Base-by-base conservation (phyloP, 139 green algal species). In the Tetradesmus lagerheimii region DNA sequence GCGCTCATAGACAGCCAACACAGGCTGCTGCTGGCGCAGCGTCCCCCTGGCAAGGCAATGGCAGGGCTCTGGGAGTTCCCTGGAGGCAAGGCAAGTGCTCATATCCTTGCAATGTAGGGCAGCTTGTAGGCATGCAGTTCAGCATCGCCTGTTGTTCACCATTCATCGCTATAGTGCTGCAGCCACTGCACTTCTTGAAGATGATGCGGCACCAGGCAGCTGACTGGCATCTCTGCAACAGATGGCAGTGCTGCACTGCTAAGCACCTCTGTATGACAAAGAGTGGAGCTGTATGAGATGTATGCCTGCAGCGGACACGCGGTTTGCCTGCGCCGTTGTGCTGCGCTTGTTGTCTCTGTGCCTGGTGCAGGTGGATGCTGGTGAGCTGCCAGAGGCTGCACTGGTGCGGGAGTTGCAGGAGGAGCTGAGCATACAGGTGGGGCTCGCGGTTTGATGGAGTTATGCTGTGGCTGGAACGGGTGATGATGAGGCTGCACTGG, bases 31-130 rank as follows among this genome's bases (percentile, higher is more conserved):
- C 91, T 98, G 12, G 95, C 95, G 0, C 93, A 96, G 90, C 90
- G 96, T 27, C 95, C 94, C 11, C 34, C 57, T 0, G 93, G 94
- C 27, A 96, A 97, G 80, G 34, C 83, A 43, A 94, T 95, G 47
- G 92, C 85, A 18, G 93, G 93, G 0, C 84, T 95, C 77, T 96
- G 94, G 94, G 94, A 96, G 83, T 94, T 97, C 45, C 94, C 94
- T 27, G 94, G 93, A 12, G 95, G 95, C 74, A 96, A 96, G 91
- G 90, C 93, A 92, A 74, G 47, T 31, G 15, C 57, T 31, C 20
- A 2, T 23, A 31, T 9, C 16, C 8, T 20, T 18, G 14, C 12
- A 41, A 20, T 5, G n/a, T n/a, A n/a, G n/a, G n/a, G n/a, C n/a
- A n/a, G n/a, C n/a, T n/a, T n/a, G n/a, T n/a, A n/a, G n/a, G n/a